Evolutionary conservation across 805 yeast species (phyloP), one percentile per base, ranked within the genome.

Genomic region (Zygosaccharomyces pseudorouxii): DNA sequence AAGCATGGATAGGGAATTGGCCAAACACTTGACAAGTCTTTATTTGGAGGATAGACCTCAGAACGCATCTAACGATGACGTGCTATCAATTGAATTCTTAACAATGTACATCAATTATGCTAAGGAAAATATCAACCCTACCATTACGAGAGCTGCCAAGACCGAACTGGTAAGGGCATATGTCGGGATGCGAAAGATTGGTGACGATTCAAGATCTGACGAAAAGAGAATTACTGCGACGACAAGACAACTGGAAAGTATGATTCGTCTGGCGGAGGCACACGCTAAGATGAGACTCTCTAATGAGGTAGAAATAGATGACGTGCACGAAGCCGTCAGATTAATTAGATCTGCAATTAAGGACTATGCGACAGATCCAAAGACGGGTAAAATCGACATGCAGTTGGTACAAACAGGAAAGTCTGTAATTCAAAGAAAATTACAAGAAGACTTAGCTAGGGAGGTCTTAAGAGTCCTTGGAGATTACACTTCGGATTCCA

Each of bases 301-400:
- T 1, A 70, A 74, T 1, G 64, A 58, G 0, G 99, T 93, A 4
- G 84, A 82, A 47, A 73, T 86, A 22, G 75, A 74, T 25, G 99
- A 93, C 67, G 99, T 93, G 5, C 75, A 77, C 51, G 99, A 93
- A 65, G 96, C 98, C 0, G 97, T 90, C 2, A 78, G 99, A 56
- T 74, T 93, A 56, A 93, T 92, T 64, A 82, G 86, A 58, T 80
- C 95, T 3, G 99, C 99, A 11, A 87, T 93, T 55, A 93, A 93
- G 66, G 98, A 93, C 55, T 93, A 93, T 65, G 99, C 99, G 12
- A 93, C 97, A 2, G 99, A 93, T 71, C 99, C 99, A 20, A 74
- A 84, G 30, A 92, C 99, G 0, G 99, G 99, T 27, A 80, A 93
- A 60, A 93, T 93, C 56, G 99, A 93, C 65, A 89, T 93, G 97